Base-by-base conservation (phyloP, 1,139 yeast genomes). In the Kodamaea ohmeri region DNA sequence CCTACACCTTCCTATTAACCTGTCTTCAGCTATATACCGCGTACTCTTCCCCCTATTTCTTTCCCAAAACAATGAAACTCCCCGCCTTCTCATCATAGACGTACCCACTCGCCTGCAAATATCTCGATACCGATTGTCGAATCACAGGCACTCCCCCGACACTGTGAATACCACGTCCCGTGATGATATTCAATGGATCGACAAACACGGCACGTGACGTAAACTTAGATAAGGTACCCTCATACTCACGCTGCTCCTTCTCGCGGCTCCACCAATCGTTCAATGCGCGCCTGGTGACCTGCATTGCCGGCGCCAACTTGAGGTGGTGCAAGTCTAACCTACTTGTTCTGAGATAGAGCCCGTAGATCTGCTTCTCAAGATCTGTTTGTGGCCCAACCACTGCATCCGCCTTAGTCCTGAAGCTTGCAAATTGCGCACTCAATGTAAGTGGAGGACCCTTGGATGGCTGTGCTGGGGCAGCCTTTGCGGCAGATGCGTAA, bases 131-230 rank as follows among this genome's bases (percentile, higher is more conserved):
- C 6, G 64, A 55, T 4, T 50, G 53, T 43, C 66, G 65, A 24
- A 80, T 67, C 40, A 60, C 68, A 0, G 80, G 63, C 1, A 61
- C 54, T 1, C 83, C 83, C 11, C 72, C 73, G 1, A 48, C 58
- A 24, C 85, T 78, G 53, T 81, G 88, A 9, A 79, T 50, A 0
- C 88, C 88, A 42, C 84, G 55, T 0, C 88, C 88, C 0, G 86
- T 79, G 2, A 80, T 58, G 0, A 80, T 55, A 2, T 46, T 49
- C 11, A 79, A 48, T 0, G 69, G 67, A 2, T 55, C 59, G 1
- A 70, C 67, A 52, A 66, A 55, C 21, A 43, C 36, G 2, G 66
- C 73, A 21, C 43, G 47, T 2, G 56, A 37, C 1, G 67, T 63
- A 38, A 53, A 61, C 25, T 57, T 51, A 7, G 60, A 53, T 21